Evolutionary conservation across 2,329 filamentous ascomycete species (phyloP).

Genomic region (Sclerotinia minor): DNA sequence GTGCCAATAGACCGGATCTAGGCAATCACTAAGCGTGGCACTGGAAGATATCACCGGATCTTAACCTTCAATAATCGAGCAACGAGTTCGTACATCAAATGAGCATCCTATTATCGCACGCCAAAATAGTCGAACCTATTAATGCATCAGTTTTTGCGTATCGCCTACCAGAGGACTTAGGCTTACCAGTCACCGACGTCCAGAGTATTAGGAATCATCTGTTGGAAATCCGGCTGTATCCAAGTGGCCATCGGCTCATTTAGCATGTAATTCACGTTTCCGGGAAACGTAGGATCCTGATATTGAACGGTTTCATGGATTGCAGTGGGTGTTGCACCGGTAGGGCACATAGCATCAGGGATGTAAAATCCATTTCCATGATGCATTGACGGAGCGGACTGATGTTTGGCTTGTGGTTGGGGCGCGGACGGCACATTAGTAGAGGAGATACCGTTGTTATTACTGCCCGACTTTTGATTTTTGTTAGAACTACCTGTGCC

Average conservation of each 20-base stretch:
- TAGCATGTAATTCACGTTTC: background rate
- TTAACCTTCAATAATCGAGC: background rate
- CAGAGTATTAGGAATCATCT: conserved; percentile 14
- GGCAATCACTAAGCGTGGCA: too few species aligned
- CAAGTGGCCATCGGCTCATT: conserved; percentile 4
- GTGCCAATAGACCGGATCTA: background rate
- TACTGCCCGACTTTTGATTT: too few species aligned
- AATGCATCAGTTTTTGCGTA: background rate
- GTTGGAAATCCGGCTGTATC: conserved; percentile 12
- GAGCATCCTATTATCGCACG: conserved; percentile 6
- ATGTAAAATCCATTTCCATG: background rate
- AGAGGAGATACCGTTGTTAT: background rate
- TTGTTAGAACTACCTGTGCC: background rate
- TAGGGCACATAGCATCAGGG: background rate
- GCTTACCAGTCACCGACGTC: conserved; percentile 18
- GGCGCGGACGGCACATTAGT: background rate
- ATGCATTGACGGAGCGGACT: background rate
- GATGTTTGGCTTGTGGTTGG: background rate
- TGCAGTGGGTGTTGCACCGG: background rate
- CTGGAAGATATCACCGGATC: background rate
- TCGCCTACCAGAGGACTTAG: background rate
- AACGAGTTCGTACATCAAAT: background rate
- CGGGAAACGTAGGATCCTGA: background rate
- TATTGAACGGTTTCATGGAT: background rate
- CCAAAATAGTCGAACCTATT: conserved; percentile 17